Evolutionary conservation across 2,329 filamentous ascomycete species (phyloP).

Genomic region (Fusarium buharicum): DNA sequence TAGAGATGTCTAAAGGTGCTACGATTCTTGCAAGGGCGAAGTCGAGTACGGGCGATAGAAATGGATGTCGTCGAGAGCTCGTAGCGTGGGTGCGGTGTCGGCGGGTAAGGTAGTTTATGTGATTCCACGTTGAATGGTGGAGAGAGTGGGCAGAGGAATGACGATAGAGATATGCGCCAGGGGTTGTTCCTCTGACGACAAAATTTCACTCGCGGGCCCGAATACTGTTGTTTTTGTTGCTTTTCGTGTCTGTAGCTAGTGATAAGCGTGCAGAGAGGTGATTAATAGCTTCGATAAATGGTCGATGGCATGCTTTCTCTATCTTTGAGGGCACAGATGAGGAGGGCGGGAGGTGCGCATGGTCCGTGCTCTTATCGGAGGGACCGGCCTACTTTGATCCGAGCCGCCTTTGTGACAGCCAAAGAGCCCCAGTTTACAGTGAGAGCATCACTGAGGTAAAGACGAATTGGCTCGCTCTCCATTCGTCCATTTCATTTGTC

Average conservation of each 20-base stretch:
- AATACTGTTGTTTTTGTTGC: background rate
- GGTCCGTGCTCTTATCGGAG: slow-evolving; percentile 42
- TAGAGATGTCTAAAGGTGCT: background rate
- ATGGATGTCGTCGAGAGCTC: slow-evolving; percentile 11
- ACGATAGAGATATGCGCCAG: slow-evolving; percentile 27
- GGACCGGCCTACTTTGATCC: slow-evolving; percentile 42
- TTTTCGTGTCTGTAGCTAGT: slow-evolving; percentile 5
- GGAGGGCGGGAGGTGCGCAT: slow-evolving; percentile 30
- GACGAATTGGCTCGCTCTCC: slow-evolving; percentile 46
- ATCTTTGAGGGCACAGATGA: slow-evolving; percentile 31
- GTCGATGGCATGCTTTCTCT: slow-evolving; percentile 30
- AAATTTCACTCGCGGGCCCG: slow-evolving; percentile 1
- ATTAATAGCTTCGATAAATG: slow-evolving; percentile 25
- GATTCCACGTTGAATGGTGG: slow-evolving; percentile 34
- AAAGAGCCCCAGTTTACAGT: slow-evolving; percentile 20
- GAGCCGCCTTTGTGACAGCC: slow-evolving; percentile 7
- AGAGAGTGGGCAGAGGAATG: slow-evolving; percentile 27
- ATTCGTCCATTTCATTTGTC: slow-evolving; percentile 46
- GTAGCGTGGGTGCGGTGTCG: slow-evolving; percentile 25
- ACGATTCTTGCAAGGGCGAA: slow-evolving; percentile 1
- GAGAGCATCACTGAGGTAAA: slow-evolving; percentile 32
- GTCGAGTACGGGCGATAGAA: background rate
- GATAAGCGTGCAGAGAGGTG: slow-evolving; percentile 10
- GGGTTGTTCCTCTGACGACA: background rate
- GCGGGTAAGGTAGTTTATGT: slow-evolving; percentile 22